Evolutionary conservation across 495 filamentous ascomycete genomes (phyloP), one percentile per base, ranked within the genome.

Genomic region (Hyaloscypha variabilis): DNA sequence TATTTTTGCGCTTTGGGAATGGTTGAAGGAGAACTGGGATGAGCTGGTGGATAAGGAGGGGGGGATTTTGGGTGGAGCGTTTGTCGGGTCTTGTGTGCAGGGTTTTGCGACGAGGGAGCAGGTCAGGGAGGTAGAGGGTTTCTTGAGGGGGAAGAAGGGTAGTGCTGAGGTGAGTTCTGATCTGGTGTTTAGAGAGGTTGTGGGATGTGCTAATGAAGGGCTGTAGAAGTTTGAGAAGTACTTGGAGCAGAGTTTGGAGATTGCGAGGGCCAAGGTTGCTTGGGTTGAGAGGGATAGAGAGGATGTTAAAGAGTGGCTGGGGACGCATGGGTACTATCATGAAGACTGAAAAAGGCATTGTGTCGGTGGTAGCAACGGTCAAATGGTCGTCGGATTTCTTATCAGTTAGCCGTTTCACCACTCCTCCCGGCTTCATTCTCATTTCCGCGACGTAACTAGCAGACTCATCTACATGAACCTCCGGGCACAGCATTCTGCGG

Each of bases 241-340:
- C 11, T 74, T 89, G 58, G 82, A 83, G 66, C 86, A 89, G 79
- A 86, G 83, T 67, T 76, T 81, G 34, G 88, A 90, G 68, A 75
- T 82, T 28, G 84, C 89, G 63, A 75, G 76, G 58, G 85, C 85
- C 52, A 89, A 88, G 80, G 75, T 81, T 39, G 80, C 78, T 71
- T 89, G 87, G 88, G 68, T 89, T 66, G 72, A 85, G 74, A 79
- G 88, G 70, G 87, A 90, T 76, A 74, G 76, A 29, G 77, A 79
- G 29, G 87, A 90, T 74, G 85, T 90, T 28, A 77, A 80, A 73
- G 65, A 70, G 57, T 90, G 88, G 88, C 70, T 90, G 64, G 81
- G 78, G 77, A 74, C 80, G 67, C 84, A 87, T 71, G 79, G 81
- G 63, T 87, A 85, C 71, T 70, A 85, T 19, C 19, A 56, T 6